phyloP scores from a whole-genome alignment of 805 yeast species.

The Yamadazyma philogaea region DNA sequence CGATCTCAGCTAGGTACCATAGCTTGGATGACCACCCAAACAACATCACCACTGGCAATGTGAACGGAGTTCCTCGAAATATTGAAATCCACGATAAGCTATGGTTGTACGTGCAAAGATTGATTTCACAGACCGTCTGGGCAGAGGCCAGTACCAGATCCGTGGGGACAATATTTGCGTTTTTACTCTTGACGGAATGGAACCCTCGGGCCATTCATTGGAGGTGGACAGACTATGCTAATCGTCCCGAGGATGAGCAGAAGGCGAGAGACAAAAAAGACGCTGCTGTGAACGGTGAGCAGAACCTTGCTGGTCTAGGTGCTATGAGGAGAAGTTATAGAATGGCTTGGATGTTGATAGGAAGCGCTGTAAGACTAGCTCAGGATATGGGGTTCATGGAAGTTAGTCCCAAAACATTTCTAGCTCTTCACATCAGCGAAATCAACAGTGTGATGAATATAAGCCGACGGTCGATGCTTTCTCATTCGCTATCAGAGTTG shows the following conservation, averaged over 20 bases:
- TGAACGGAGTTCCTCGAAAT: slow-evolving; percentile 40
- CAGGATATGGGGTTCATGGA: slow-evolving; percentile 83
- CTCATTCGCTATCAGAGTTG: slow-evolving; percentile 67
- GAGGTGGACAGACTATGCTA: slow-evolving; percentile 83
- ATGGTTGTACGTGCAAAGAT: slow-evolving; percentile 80
- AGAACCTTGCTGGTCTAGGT: slow-evolving; percentile 66
- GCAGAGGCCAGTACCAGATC: slow-evolving; percentile 88
- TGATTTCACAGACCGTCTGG: slow-evolving; percentile 87
- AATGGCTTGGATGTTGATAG: slow-evolving; percentile 92
- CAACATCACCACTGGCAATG: slow-evolving; percentile 24
- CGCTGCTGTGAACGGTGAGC: slow-evolving; percentile 21
- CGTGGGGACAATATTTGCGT: slow-evolving; percentile 82
- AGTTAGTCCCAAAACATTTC: slow-evolving; percentile 64
- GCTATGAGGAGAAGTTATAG: slow-evolving; percentile 85
- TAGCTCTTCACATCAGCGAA: slow-evolving; percentile 85
- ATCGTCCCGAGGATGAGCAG: slow-evolving; percentile 45
- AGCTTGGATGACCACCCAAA: slow-evolving; percentile 45
- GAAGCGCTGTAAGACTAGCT: slow-evolving; percentile 80
- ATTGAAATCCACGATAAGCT: slow-evolving; percentile 70
- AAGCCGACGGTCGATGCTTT: slow-evolving; percentile 74
- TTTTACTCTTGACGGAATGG: slow-evolving; percentile 88
- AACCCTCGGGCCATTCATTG: slow-evolving; percentile 92
- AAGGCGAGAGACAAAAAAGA: background rate
- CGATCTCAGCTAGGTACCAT: slow-evolving; percentile 78
- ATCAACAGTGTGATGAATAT: slow-evolving; percentile 78